A percentile compares a stretch with the other conserved stretches of the same genome.
Conservation (phyloP, 257 asterid species). For the Striga asiatica region DNA sequence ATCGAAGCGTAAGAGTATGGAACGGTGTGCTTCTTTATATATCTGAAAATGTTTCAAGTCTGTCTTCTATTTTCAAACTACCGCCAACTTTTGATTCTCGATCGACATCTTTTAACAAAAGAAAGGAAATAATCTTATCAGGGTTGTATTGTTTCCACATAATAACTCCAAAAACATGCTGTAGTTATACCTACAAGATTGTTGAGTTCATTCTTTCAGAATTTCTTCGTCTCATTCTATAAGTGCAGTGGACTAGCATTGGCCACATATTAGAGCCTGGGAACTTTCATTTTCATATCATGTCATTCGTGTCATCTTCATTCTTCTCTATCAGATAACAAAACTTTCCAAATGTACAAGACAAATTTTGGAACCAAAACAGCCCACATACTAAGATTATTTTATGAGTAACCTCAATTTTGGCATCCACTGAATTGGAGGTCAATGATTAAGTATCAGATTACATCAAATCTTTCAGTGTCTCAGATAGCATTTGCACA, state of each 20-base stretch:
- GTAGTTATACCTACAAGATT: neutral
- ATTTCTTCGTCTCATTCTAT: neutral
- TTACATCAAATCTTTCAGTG: neutral
- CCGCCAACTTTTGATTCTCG: neutral
- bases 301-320: no score
- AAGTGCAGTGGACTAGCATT: slow-evolving; percentile 4
- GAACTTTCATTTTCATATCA: no score
- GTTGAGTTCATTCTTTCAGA: neutral
- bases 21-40: neutral
- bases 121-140: neutral
- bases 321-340: no score
- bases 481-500: slow-evolving; percentile 4
- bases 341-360: neutral
- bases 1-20: neutral
- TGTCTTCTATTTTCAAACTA: neutral
- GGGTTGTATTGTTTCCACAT: neutral
- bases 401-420: neutral
- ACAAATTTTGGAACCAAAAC: no score
- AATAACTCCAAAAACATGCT: neutral
- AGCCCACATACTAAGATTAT: neutral
- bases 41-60: neutral
- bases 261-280: no score
- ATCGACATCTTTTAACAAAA: neutral
- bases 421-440: neutral
- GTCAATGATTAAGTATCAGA: neutral